These are phyloP conservation scores for Alternaria viburni DNA, from an alignment of 2,329 filamentous ascomycete genomes.

Conservation along the genomic window DNA sequence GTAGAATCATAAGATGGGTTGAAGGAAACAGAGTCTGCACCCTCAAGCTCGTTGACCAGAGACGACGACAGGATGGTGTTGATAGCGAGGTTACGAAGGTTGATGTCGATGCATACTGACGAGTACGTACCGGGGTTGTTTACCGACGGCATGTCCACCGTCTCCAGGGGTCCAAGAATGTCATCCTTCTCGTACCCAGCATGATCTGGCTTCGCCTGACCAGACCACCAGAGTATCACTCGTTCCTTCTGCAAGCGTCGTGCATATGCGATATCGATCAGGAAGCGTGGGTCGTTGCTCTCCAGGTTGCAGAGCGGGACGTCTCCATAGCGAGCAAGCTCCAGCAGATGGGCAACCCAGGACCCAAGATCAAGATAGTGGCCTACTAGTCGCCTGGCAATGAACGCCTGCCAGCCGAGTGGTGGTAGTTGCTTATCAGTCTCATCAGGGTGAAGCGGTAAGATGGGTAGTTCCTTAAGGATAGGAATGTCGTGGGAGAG, in stretches of 20 bases:
- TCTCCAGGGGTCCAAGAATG: conserved; percentile 80
- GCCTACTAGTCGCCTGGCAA: conserved; percentile 82
- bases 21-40: conserved; percentile 83
- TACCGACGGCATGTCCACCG: conserved; percentile 87
- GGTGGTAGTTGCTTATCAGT: conserved; percentile 87
- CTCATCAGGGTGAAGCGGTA: conserved; percentile 81
- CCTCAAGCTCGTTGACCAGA: conserved; percentile 94
- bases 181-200: conserved; percentile 95
- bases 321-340: conserved; percentile 89
- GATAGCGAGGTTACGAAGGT: conserved; percentile 92
- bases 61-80: conserved; percentile 98
- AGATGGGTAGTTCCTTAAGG: conserved; percentile 81
- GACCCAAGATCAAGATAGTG: conserved; percentile 93
- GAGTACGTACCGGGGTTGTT: conserved; percentile 95
- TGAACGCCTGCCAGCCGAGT: conserved; percentile 90
- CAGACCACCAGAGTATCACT: conserved; percentile 97
- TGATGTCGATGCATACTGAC: conserved; percentile 94
- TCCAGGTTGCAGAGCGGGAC: conserved; percentile 95
- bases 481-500: conserved; percentile 85
- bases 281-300: conserved; percentile 87
- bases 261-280: conserved; percentile 96
- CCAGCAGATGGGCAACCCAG: conserved; percentile 88
- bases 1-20: conserved; percentile 71
- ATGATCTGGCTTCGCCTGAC: conserved; percentile 85
- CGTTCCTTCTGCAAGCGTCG: conserved; percentile 87